Evolutionary conservation across 306 rosid species (phyloP), one percentile per base, ranked within the genome.

Genomic region (Pueraria montana): DNA sequence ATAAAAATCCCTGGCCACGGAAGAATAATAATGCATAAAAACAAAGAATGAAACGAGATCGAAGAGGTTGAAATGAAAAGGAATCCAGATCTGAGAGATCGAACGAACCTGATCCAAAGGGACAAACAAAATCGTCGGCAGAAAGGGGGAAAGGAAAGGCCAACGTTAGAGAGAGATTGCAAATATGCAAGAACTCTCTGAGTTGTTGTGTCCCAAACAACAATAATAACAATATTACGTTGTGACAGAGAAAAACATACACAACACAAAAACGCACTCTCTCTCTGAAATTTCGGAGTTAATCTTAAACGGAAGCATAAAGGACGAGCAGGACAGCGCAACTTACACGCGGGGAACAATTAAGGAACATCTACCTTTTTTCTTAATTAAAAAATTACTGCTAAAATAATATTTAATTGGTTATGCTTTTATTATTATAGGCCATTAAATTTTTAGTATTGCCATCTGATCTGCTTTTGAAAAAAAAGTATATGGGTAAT

Each of bases 251-350:
- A 49, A 17, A 62, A 27, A 30, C 69, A 34, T 30, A 50, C 55
- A 40, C 72, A 79, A 55, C 32, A 59, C 69, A 34, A 9, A 6
- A 36, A 1, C 77, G 5, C 42, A 27, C 52, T 71, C 73, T 73
- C 50, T 80, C 65, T 77, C 78, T 49, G 36, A 34, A 76, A 79
- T 82, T 83, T 84, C 75, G 82, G 87, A 77, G 80, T 52, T 77
- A 30, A 73, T 72, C 32, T 65, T n/a, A 77, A 78, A 75, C 67
- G 71, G 83, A 75, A 64, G 27, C 72, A 71, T 40, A 55, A 58
- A 63, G 80, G 81, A 80, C 83, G 88, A 89, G 87, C 82, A 70
- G 82, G 94, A 90, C 93, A 85, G 88, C 94, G 88, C 94, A 89
- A 72, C 89, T 81, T 76, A 76, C 85, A 87, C 89, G 92, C 90